Evolutionary conservation across 768 basidiomycete genomes (phyloP), one percentile per base, ranked within the genome.

Genomic region (Termitomyces sp.): DNA sequence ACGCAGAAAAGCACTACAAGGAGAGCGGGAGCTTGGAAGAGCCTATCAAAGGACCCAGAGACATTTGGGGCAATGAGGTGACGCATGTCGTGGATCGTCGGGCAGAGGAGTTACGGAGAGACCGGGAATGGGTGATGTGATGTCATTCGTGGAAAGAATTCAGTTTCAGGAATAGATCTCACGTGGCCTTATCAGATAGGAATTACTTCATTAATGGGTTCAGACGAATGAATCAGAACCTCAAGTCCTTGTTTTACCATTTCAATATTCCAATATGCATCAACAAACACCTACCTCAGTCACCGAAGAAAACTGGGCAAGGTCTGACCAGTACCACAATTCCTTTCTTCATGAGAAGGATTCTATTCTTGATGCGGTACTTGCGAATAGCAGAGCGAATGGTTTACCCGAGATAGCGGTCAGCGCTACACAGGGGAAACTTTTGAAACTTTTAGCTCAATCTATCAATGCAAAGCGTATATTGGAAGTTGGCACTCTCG

Each of bases 31-130:
- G 63, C 33, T 45, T 58, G 11, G 67, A 67, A 20, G 72, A 66
- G 8, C 64, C 68, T 20, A 61, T 66, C 15, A 67, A 68, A 39
- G 68, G 60, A 22, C 83, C 86, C 0, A 77, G 73, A 58, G 82
- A 83, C 53, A 76, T 92, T 7, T 95, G 92, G 92, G 92, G 90
- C 2, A 67, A 74, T 16, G 84, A 86, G 48, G 83, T 82, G 16
- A 78, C 78, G 57, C 73, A 72, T 22, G 70, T 88, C 2, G 88
- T 95, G 3, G 70, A 78, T 59, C 78, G 78, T 61, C 73, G 89
- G 61, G 73, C 72, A 56, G 76, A 76, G 55, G 92, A 95, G 68
- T 78, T 89, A 24, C 73, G 76, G 61, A 75, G 73, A 66, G 75
- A 80, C 45, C 74, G 78, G 55, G 75, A 79, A 41, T 89, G 86